Conservation (phyloP, 805 yeast genomes). For the Cyberlindnera suaveolens region DNA sequence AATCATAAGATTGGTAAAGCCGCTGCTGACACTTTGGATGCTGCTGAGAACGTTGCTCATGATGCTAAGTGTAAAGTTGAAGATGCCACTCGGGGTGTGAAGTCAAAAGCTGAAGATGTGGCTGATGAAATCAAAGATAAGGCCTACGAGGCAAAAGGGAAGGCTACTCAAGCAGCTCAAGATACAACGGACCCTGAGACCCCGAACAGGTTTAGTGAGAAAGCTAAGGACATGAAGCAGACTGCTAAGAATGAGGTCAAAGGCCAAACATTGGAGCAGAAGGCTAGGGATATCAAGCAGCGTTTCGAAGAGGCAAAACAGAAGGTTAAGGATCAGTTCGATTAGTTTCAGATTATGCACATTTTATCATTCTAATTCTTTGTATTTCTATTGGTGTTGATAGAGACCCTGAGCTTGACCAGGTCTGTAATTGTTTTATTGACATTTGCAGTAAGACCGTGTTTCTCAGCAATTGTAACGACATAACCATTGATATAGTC, state of each 20-base stretch:
- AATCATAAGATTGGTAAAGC: slow-evolving; percentile 21
- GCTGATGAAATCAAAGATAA: background rate
- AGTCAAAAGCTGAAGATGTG: slow-evolving; percentile 3
- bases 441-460: slow-evolving; percentile 28
- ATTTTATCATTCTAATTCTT: background rate
- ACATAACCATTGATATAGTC: slow-evolving; percentile 82
- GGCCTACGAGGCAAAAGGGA: background rate
- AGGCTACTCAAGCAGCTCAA: background rate
- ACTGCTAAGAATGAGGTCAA: background rate
- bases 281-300: slow-evolving; percentile 2
- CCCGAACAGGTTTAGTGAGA: background rate
- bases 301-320: slow-evolving; percentile 7
- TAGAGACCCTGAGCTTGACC: slow-evolving; percentile 27
- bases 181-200: slow-evolving; percentile 2
- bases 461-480: slow-evolving; percentile 43
- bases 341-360: background rate
- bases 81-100: slow-evolving; percentile 5
- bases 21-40: slow-evolving; percentile 17
- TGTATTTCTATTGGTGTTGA: slow-evolving; percentile 13
- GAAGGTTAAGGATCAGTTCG: slow-evolving; percentile 5
- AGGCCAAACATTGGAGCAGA: background rate
- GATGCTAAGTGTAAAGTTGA: slow-evolving; percentile 10
- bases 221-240: background rate
- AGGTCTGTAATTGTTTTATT: slow-evolving; percentile 29
- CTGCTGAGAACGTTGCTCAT: slow-evolving; percentile 13